Evolutionary conservation across 2,329 filamentous ascomycete genomes (phyloP), one percentile per base, ranked within the genome.

Genomic region (Aspergillus ochraceus): DNA sequence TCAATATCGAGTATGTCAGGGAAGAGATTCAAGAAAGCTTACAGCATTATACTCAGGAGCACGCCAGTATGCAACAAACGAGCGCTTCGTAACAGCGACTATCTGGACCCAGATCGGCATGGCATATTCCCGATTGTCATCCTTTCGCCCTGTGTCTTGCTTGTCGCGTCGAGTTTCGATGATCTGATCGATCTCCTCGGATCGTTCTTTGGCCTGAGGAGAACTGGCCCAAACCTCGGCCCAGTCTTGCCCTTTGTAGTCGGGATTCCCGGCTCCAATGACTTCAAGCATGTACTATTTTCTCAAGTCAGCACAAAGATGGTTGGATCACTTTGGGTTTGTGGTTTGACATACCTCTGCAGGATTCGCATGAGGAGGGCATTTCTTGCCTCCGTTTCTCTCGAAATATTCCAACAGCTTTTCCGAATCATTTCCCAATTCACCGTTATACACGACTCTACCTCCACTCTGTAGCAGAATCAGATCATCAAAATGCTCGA

Each of bases 401-500:
- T 88, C 84, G 59, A 93, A 92, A 70, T 89, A 89, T 20, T 84
- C 82, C 45, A 92, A 85, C n/a, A 96, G 79, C 20, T 87, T 80
- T 32, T 81, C 78, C 0, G 90, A 91, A 59, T 95, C 90, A 54
- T 86, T 82, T 52, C 92, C 92, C 49, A 96, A 89, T 60, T 93
- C 88, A 20, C 91, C 91, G 69, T 95, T 94, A 78, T 96, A 96
- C 53, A 96, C 90, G 51, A 90, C 90, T 57, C 88, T 84, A 4
- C 92, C 92, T 60, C 92, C 92, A 46, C 85, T 84, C 75, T 94
- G 87, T 2, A 96, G 83, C 2, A 96, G 82, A 5, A 96, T 79
- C 2, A 97, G 83, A 12, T 91, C 85, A 71, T 96, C 92, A 65
- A 96, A 97, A 74, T 92, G 89, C 74, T 95, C 90, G 67, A 97